phyloP scores from a whole-genome alignment of 2,329 filamentous ascomycete genomes.

The Xylariales sp. region DNA sequence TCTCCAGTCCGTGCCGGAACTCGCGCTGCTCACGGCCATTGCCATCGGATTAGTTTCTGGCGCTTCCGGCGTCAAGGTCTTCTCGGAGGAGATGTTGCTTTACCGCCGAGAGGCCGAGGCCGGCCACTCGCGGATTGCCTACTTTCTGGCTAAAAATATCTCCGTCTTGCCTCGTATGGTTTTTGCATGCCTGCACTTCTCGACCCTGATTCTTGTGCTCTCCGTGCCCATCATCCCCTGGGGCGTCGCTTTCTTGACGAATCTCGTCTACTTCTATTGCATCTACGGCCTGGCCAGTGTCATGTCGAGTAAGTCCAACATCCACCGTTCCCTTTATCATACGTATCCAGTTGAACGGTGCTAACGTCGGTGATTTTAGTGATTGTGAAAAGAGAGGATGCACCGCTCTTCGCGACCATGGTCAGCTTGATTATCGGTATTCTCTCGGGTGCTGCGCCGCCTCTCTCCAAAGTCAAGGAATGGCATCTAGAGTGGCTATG shows the following conservation, averaged over 20 bases:
- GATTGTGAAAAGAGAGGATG: slow-evolving; percentile 66
- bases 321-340: no score
- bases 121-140: slow-evolving; percentile 66
- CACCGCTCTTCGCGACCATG: slow-evolving; percentile 67
- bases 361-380: slow-evolving; percentile 44
- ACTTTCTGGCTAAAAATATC: slow-evolving; percentile 67
- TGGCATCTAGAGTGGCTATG: slow-evolving; percentile 69
- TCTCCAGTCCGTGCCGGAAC: slow-evolving; percentile 61
- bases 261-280: slow-evolving; percentile 68
- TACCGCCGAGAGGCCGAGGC: slow-evolving; percentile 67
- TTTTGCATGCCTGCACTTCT: slow-evolving; percentile 65
- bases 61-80: slow-evolving; percentile 66
- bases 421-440: slow-evolving; percentile 64
- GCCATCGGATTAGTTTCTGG: slow-evolving; percentile 66
- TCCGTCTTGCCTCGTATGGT: slow-evolving; percentile 63
- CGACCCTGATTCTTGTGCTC: slow-evolving; percentile 61
- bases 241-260: slow-evolving; percentile 60
- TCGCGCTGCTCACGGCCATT: slow-evolving; percentile 64
- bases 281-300: slow-evolving; percentile 66
- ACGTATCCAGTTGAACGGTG: background rate
- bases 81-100: slow-evolving; percentile 66
- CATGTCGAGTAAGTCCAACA: slow-evolving; percentile 54
- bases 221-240: slow-evolving; percentile 63
- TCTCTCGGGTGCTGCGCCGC: slow-evolving; percentile 64
- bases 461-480: slow-evolving; percentile 58